phyloP scores from a whole-genome alignment of 352 stramenopile species.

The Phytophthora agathidicida region DNA sequence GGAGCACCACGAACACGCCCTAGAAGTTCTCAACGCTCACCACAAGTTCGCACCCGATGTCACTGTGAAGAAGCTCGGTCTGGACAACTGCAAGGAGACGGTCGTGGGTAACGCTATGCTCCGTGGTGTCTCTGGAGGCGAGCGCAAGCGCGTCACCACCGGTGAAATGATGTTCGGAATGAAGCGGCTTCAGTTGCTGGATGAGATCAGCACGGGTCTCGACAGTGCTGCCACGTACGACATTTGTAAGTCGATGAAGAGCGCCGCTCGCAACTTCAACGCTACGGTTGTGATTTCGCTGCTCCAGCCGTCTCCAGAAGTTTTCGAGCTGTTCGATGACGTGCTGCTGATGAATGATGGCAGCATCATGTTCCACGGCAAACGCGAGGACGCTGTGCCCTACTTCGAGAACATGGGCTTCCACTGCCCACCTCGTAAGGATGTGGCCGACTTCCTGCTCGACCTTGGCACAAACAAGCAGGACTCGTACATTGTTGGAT shows the following conservation, averaged over 20 bases:
- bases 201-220: conserved; percentile 80
- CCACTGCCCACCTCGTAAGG: conserved; percentile 41
- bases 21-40: conserved; percentile 44
- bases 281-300: conserved; percentile 53
- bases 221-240: conserved; percentile 54
- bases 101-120: conserved; percentile 64
- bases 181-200: conserved; percentile 66
- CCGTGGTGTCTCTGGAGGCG: conserved; percentile 64
- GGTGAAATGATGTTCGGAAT: conserved; percentile 87
- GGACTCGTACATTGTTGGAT: conserved; percentile 37
- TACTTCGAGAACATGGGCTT: conserved; percentile 65
- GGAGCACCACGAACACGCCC: conserved; percentile 41
- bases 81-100: conserved; percentile 59
- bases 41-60: conserved; percentile 33
- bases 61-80: conserved; percentile 57
- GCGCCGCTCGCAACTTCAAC: conserved; percentile 52
- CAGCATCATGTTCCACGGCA: conserved; percentile 60
- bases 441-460: conserved; percentile 36
- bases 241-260: conserved; percentile 85
- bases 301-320: conserved; percentile 56
- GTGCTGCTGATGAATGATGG: conserved; percentile 60
- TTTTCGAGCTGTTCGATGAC: conserved; percentile 67
- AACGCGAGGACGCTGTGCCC: conserved; percentile 40
- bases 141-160: conserved; percentile 70
- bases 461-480: conserved; percentile 64